Percentiles rank a stretch among this genome's conserved stretches.
Evolutionary conservation across 805 yeast species (phyloP).

Genomic region (Millerozyma miso): DNA sequence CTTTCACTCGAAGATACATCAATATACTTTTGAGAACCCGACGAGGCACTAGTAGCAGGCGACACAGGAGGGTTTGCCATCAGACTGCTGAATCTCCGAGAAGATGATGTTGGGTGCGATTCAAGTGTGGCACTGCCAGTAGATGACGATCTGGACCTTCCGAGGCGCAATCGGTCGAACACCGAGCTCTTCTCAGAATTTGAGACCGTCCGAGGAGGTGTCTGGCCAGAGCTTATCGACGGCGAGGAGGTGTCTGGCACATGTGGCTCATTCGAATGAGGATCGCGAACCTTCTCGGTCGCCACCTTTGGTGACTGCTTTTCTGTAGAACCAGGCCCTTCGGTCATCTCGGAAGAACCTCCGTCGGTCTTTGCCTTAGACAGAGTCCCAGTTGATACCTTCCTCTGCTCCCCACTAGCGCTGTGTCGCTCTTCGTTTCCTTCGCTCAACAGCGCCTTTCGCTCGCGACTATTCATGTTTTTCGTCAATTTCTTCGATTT

Average conservation of each 20-base stretch:
- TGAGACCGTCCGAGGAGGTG: neutral
- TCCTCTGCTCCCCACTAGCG: slow-evolving; percentile 11
- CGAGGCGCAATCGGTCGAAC: slow-evolving; percentile 20
- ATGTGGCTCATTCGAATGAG: neutral
- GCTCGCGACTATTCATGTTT: slow-evolving; percentile 24
- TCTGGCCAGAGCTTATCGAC: neutral
- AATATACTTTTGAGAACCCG: neutral
- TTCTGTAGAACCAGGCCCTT: neutral
- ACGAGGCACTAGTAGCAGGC: slow-evolving; percentile 13
- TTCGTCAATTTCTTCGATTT: slow-evolving; percentile 56
- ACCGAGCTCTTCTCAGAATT: slow-evolving; percentile 11
- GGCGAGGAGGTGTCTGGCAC: neutral
- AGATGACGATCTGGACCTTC: slow-evolving; percentile 25
- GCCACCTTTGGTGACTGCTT: neutral
- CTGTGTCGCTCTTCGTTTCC: slow-evolving; percentile 5
- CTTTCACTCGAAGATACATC: neutral
- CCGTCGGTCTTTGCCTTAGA: neutral
- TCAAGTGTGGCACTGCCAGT: slow-evolving; percentile 7
- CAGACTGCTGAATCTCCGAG: neutral
- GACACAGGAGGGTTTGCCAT: slow-evolving; percentile 9
- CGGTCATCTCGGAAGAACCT: neutral
- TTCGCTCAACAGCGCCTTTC: slow-evolving; percentile 6
- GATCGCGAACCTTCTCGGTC: neutral
- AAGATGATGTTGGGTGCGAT: neutral
- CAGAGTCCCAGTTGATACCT: neutral